Percentiles rank a stretch among this genome's conserved stretches.
phyloP scores from a whole-genome alignment of 768 basidiomycete species.

The Auriscalpium microsporum region DNA sequence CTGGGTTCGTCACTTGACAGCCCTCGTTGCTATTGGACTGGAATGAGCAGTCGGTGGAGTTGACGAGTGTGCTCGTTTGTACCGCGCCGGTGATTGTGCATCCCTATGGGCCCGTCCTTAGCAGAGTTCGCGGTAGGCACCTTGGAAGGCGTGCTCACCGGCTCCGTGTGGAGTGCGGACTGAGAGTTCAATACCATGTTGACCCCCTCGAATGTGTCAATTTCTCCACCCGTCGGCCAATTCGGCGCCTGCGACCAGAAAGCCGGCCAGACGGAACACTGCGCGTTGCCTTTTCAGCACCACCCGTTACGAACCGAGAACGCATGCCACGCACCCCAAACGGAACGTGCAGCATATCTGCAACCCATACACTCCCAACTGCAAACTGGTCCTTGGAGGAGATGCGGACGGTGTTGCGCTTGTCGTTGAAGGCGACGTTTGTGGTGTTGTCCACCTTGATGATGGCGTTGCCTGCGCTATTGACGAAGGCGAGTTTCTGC shows the following conservation, averaged over 20 bases:
- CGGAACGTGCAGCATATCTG: conserved; percentile 58
- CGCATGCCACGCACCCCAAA: conserved; percentile 39
- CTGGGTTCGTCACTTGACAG: conserved; percentile 53
- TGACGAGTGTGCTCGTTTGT: conserved; percentile 43
- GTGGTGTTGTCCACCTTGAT: conserved; percentile 71
- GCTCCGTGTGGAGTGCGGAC: conserved; percentile 65
- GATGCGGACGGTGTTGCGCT: conserved; percentile 64
- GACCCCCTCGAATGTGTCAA: conserved; percentile 76
- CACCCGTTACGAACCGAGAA: not conserved
- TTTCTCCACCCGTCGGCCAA: conserved; percentile 58
- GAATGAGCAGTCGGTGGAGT: conserved; percentile 53
- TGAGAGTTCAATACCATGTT: conserved; percentile 59
- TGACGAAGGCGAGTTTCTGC: conserved; percentile 51
- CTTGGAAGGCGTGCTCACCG: conserved; percentile 20
- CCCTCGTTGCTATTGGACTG: conserved; percentile 51
- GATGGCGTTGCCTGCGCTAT: conserved; percentile 62
- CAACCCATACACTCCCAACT: conserved; percentile 56
- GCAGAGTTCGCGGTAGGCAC: not conserved
- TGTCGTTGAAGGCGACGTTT: conserved; percentile 38
- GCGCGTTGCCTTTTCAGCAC: not conserved
- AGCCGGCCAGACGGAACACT: conserved; percentile 71
- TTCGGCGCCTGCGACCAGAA: conserved; percentile 47
- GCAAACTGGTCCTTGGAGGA: conserved; percentile 44
- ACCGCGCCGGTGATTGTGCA: conserved; percentile 43
- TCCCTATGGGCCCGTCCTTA: conserved; percentile 25